phyloP scores from a whole-genome alignment of 495 filamentous ascomycete genomes.

The Amorphotheca resinae region DNA sequence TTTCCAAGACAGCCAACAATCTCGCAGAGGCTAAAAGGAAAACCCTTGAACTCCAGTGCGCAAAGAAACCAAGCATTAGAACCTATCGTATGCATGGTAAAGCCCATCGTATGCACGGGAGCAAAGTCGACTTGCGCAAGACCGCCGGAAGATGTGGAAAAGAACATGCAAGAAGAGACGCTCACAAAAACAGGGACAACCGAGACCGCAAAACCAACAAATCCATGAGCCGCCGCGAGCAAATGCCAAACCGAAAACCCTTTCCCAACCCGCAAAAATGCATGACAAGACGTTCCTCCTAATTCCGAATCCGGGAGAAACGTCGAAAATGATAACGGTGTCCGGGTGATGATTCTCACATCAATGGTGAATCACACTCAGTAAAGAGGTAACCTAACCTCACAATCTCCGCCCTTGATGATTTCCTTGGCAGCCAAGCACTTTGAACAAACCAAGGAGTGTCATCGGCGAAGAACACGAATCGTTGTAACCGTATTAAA shows the following conservation, averaged over 20 bases:
- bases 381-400: slow-evolving; percentile 18
- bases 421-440: neutral
- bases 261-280: slow-evolving; percentile 18
- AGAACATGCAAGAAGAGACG: slow-evolving; percentile 20
- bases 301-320: neutral
- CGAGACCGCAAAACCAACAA: slow-evolving; percentile 10
- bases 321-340: neutral
- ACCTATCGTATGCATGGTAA: too few species aligned
- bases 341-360: neutral
- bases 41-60: neutral
- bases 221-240: neutral
- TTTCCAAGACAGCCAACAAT: slow-evolving; percentile 11
- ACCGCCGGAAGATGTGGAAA: slow-evolving; percentile 3
- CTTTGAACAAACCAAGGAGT: slow-evolving; percentile 3
- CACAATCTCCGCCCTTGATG: neutral
- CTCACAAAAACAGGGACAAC: slow-evolving; percentile 17
- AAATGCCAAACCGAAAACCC: neutral
- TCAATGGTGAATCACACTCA: slow-evolving; percentile 15
- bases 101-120: slow-evolving; percentile 14
- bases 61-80: slow-evolving; percentile 5
- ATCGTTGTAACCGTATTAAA: slow-evolving; percentile 1
- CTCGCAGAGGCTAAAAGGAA: neutral
- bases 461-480: slow-evolving; percentile 6
- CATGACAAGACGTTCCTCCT: slow-evolving; percentile 5
- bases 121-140: slow-evolving; percentile 6